Evolutionary conservation across 495 filamentous ascomycete species (phyloP).

Genomic region (Hypoxylon lienhwacheense): DNA sequence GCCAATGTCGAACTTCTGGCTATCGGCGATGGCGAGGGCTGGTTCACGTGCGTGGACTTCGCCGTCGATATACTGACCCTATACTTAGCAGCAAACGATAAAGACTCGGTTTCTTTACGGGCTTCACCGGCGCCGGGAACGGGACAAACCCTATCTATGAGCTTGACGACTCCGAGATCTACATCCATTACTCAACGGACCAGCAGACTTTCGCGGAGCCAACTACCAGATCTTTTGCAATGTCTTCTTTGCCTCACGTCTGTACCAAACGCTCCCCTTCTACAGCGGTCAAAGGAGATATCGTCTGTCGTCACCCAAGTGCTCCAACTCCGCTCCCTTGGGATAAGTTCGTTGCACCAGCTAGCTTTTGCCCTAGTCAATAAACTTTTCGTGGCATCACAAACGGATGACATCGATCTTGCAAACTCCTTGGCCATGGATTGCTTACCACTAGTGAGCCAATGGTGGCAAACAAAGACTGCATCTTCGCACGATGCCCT

Average conservation of each 20-base stretch:
- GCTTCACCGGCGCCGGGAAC: constrained; percentile 48
- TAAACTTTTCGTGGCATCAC: constrained; percentile 61
- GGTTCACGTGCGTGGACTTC: constrained; percentile 70
- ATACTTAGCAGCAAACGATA: constrained; percentile 45
- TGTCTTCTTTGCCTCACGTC: constrained; percentile 68
- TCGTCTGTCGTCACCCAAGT: constrained; percentile 61
- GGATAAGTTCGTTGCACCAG: constrained; percentile 65
- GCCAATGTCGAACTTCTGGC: constrained; percentile 78
- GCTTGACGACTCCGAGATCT: constrained; percentile 40
- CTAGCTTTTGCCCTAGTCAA: constrained; percentile 76
- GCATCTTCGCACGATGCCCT: constrained; percentile 69
- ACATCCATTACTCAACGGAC: constrained; percentile 18
- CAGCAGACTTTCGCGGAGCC: constrained; percentile 26
- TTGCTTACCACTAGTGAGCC: constrained; percentile 69
- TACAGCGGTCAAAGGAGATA: constrained; percentile 59
- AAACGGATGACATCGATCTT: constrained; percentile 68
- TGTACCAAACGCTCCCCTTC: constrained; percentile 71
- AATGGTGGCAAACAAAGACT: constrained; percentile 72
- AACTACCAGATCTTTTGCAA: constrained; percentile 57
- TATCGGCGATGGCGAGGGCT: constrained; percentile 55
- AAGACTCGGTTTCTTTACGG: constrained; percentile 38
- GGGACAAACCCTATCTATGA: constrained; percentile 28
- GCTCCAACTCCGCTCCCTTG: constrained; percentile 59
- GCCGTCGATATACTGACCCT: constrained; percentile 58
- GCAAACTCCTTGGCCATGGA: constrained; percentile 58